phyloP scores from a whole-genome alignment of 306 rosid species.

The Fagus sylvatica region DNA sequence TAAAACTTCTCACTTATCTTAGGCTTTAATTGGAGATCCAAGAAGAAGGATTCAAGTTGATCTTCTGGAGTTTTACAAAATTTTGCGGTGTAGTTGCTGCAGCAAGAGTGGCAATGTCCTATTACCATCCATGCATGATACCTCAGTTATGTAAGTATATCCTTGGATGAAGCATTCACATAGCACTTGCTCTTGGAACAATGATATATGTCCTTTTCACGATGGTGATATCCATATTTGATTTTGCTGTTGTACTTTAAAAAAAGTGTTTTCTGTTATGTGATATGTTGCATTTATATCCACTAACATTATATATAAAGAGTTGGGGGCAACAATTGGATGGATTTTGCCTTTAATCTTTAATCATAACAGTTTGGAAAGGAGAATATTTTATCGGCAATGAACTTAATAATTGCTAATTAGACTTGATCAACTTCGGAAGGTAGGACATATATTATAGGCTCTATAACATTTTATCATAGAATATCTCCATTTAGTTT shows the following conservation, averaged over 20 bases:
- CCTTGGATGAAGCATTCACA: not conserved
- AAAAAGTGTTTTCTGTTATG: not conserved
- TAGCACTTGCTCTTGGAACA: not conserved
- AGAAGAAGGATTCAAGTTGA: slow-evolving; percentile 88
- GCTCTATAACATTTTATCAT: not conserved
- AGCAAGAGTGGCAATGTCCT: slow-evolving; percentile 50
- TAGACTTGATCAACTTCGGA: not conserved
- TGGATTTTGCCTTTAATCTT: not conserved
- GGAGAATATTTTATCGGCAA: not conserved
- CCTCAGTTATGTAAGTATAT: slow-evolving; percentile 80
- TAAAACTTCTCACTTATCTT: slow-evolving; percentile 9
- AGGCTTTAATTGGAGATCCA: slow-evolving; percentile 90
- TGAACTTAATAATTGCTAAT: not conserved
- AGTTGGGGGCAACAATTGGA: not conserved
- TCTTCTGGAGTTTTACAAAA: slow-evolving; percentile 74
- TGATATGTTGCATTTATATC: not conserved
- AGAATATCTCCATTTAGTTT: not conserved
- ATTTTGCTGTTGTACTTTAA: not conserved
- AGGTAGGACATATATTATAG: not conserved
- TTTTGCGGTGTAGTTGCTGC: slow-evolving; percentile 77
- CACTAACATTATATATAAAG: not conserved
- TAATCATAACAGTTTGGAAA: not conserved
- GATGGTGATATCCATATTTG: not conserved
- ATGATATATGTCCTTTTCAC: not conserved
- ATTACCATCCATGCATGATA: slow-evolving; percentile 71